phyloP scores from a whole-genome alignment of 129 eudicot species.

The Pulicaria dysenterica region DNA sequence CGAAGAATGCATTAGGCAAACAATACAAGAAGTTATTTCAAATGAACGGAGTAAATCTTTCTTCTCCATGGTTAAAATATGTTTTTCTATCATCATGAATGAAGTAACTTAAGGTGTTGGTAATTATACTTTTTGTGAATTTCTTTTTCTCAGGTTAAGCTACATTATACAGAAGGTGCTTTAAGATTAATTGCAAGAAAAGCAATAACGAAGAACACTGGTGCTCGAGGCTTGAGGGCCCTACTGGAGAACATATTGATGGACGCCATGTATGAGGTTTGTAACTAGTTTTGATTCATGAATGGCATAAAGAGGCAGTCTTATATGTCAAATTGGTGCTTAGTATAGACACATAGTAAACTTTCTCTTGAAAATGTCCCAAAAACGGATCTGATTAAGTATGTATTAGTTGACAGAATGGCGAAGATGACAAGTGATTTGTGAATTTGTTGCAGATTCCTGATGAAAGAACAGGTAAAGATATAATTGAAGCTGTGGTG shows the following conservation, averaged over 20 bases:
- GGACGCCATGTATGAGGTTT: slow-evolving; percentile 99
- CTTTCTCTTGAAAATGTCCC: neutral
- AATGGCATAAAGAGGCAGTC: neutral
- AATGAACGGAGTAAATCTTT: slow-evolving; percentile 75
- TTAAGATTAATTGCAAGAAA: slow-evolving; percentile 79
- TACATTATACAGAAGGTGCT: slow-evolving; percentile 85
- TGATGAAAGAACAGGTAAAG: slow-evolving; percentile 82
- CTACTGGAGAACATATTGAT: slow-evolving; percentile 81
- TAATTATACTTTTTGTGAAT: neutral
- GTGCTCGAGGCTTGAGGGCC: slow-evolving; percentile 95
- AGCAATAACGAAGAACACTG: slow-evolving; percentile 89
- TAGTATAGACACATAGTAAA: neutral
- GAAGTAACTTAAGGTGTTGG: neutral
- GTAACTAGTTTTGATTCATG: neutral
- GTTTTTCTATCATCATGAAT: neutral
- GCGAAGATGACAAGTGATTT: neutral
- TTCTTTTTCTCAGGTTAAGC: slow-evolving; percentile 57
- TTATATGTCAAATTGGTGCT: neutral
- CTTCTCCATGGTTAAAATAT: neutral
- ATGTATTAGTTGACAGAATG: neutral
- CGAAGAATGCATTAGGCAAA: slow-evolving; percentile 93
- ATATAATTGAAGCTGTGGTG: slow-evolving; percentile 79
- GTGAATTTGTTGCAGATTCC: slow-evolving; percentile 72
- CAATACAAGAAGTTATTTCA: slow-evolving; percentile 97
- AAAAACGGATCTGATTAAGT: neutral